phyloP scores from a whole-genome alignment of 225 moss, liverwort and hornwort genomes.

The Lunularia cruciata region DNA sequence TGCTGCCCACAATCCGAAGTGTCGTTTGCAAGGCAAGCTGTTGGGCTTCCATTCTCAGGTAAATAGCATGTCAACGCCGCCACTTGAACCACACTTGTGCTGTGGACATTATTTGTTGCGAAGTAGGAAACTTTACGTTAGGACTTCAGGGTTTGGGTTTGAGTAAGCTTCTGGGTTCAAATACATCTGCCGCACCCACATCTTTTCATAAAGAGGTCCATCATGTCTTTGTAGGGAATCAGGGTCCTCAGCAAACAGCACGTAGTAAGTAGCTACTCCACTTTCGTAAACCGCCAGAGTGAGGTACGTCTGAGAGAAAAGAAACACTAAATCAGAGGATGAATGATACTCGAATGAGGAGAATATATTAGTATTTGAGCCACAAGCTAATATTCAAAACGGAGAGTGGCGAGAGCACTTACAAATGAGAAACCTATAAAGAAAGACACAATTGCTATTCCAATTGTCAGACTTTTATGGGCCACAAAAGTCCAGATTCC shows the following conservation, averaged over 20 bases:
- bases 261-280: conserved; percentile 46
- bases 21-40: neutral
- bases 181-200: conserved; percentile 55
- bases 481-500: conserved; percentile 70
- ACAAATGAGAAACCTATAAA: conserved; percentile 41
- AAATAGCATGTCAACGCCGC: neutral
- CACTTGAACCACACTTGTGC: neutral
- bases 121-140: neutral
- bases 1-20: neutral
- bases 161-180: conserved; percentile 13
- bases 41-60: neutral
- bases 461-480: conserved; percentile 41
- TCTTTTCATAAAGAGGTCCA: conserved; percentile 47
- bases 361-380: neutral
- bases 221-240: conserved; percentile 44
- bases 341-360: neutral
- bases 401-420: conserved; percentile 15
- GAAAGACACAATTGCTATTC: conserved; percentile 35
- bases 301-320: conserved; percentile 30
- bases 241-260: conserved; percentile 50
- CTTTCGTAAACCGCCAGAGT: conserved; percentile 45
- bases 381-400: neutral
- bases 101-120: neutral
- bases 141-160: conserved; percentile 18
- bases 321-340: neutral